A percentile compares a stretch with the other conserved stretches of the same genome.
Evolutionary conservation across 2,329 filamentous ascomycete genomes (phyloP).

Genomic region (Grosmannia serpens): DNA sequence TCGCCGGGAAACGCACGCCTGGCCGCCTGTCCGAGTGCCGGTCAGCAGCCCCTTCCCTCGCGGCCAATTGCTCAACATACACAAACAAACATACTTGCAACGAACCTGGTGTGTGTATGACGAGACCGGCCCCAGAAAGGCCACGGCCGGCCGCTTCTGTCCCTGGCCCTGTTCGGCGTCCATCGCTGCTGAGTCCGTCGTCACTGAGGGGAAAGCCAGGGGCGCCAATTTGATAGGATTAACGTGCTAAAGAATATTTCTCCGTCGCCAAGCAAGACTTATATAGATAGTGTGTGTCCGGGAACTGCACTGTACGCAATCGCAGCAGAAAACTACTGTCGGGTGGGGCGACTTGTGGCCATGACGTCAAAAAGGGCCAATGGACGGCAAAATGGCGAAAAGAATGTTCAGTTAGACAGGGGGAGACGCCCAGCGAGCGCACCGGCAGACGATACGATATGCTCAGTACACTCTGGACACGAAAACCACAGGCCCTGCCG

Average conservation of each 20-base stretch:
- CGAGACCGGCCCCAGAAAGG: conserved; percentile 17
- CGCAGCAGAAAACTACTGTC: too few relatives aligned
- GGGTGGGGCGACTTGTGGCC: too few relatives aligned
- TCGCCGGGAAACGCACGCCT: conserved; percentile 32
- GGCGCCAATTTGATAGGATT: not conserved
- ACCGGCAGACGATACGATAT: not conserved
- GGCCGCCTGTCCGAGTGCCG: conserved; percentile 17
- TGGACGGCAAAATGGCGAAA: too few relatives aligned
- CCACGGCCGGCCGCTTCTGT: conserved; percentile 9
- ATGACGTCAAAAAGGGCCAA: too few relatives aligned
- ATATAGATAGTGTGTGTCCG: not conserved
- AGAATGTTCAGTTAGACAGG: not conserved
- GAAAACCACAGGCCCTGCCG: too few relatives aligned
- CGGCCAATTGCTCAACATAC: not conserved
- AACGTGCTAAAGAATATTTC: not conserved
- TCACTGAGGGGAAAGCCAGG: not conserved
- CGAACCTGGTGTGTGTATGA: conserved; percentile 19
- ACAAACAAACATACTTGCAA: not conserved
- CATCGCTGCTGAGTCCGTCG: not conserved
- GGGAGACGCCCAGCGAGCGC: not conserved
- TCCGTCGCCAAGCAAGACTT: not conserved
- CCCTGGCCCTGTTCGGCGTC: not conserved
- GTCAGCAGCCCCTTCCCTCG: not conserved
- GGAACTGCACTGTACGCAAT: too few relatives aligned
- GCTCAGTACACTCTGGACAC: too few relatives aligned